These are phyloP conservation scores for Colletotrichum trifolii DNA, from an alignment of 2,329 filamentous ascomycete species.

Conservation along the genomic window DNA sequence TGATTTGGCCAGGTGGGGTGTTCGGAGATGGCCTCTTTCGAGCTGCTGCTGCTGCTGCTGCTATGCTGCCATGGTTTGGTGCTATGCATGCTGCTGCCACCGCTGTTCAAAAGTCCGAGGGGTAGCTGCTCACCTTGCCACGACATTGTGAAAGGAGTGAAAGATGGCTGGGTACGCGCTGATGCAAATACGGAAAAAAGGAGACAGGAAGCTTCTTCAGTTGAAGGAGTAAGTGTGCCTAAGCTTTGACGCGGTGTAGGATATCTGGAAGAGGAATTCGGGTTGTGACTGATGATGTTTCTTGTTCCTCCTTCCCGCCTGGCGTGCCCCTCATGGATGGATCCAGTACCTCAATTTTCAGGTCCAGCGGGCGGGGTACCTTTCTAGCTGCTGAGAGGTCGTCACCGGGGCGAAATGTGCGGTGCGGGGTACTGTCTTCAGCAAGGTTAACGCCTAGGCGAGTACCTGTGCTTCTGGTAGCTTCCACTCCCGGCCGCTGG, in stretches of 20 bases:
- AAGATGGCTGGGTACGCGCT: slow-evolving; percentile 33
- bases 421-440: slow-evolving; percentile 35
- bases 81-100: slow-evolving; percentile 5
- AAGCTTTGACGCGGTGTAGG: slow-evolving; percentile 36
- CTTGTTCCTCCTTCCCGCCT: slow-evolving; percentile 34
- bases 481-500: slow-evolving; percentile 30
- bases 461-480: slow-evolving; percentile 32
- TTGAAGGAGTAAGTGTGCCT: slow-evolving; percentile 25
- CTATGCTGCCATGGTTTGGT: slow-evolving; percentile 12
- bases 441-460: slow-evolving; percentile 16
- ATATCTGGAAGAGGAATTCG: slow-evolving; percentile 32
- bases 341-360: slow-evolving; percentile 24
- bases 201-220: slow-evolving; percentile 30
- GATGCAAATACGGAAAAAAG: slow-evolving; percentile 32
- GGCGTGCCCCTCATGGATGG: slow-evolving; percentile 32
- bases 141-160: slow-evolving; percentile 66
- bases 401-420: slow-evolving; percentile 21
- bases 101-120: slow-evolving; percentile 3
- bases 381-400: slow-evolving; percentile 29
- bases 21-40: slow-evolving; percentile 21
- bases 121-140: slow-evolving; percentile 72
- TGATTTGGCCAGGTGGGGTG: slow-evolving; percentile 27
- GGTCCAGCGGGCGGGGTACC: slow-evolving; percentile 34
- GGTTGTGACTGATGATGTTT: slow-evolving; percentile 34
- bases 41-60: slow-evolving; percentile 7